phyloP scores from a whole-genome alignment of 768 basidiomycete species.

The Pleurotus djamor region DNA sequence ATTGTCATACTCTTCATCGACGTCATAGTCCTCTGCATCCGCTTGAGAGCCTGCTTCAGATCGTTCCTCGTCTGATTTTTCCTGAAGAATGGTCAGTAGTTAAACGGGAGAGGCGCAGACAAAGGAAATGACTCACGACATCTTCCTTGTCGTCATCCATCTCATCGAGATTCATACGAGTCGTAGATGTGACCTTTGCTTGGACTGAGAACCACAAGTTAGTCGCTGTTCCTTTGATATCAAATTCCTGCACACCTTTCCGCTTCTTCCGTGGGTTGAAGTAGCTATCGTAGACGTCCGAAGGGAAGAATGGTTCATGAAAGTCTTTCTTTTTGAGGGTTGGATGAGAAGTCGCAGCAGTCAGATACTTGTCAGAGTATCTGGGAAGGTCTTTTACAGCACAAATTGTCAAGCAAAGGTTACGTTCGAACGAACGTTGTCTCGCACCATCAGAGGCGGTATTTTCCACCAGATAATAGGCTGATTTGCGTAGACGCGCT shows the following conservation, averaged over 20 bases:
- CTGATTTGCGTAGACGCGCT: slow-evolving; percentile 61
- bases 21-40: slow-evolving; percentile 75
- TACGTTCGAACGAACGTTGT: slow-evolving; percentile 9
- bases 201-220: slow-evolving; percentile 7
- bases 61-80: slow-evolving; percentile 68
- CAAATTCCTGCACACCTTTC: slow-evolving; percentile 35
- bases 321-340: slow-evolving; percentile 68
- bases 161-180: slow-evolving; percentile 63
- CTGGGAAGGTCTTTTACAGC: slow-evolving; percentile 60
- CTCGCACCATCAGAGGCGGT: slow-evolving; percentile 57
- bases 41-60: slow-evolving; percentile 69
- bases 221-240: background rate
- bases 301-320: slow-evolving; percentile 75
- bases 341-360: slow-evolving; percentile 57
- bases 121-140: slow-evolving; percentile 27
- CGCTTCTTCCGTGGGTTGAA: slow-evolving; percentile 75
- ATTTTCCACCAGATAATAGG: slow-evolving; percentile 74
- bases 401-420: slow-evolving; percentile 12
- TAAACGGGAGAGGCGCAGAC: background rate
- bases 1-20: slow-evolving; percentile 89
- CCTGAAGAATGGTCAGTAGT: slow-evolving; percentile 30
- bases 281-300: slow-evolving; percentile 72
- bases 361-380: slow-evolving; percentile 84
- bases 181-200: slow-evolving; percentile 31
- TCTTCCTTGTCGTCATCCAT: slow-evolving; percentile 66